Base-by-base conservation (phyloP, 2,329 filamentous ascomycete species). In the Sporothrix sp. region DNA sequence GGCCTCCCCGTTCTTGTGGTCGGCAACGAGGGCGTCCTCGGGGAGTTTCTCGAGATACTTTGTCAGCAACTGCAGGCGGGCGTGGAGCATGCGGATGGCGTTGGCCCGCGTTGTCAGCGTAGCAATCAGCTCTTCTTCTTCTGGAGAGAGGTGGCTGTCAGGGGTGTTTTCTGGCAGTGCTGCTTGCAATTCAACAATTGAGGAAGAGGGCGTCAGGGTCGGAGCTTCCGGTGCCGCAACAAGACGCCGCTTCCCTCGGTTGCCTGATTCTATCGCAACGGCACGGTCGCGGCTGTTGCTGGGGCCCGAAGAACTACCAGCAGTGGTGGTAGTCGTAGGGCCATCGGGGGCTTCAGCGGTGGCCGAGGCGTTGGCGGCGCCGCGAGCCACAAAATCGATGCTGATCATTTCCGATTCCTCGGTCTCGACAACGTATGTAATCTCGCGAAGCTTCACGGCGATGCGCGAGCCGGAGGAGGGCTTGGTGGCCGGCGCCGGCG, bases 331-430 rank as follows among this genome's bases (percentile, higher is more conserved):
- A 7, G 45, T 16, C 16, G 25, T 20, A 10, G 9, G 8, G 16
- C 20, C 23, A 14, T 30, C 23, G 13, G 30, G 9, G n/a, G 39
- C 25, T 27, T 48, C 38, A 20, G 40, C 81, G 74, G 77, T 35
- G 6, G 52, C 70, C 10, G 85, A 82, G 21, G 89, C 90, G 61
- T 87, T 91, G 43, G 86, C 87, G 42, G 85, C 86, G 35, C 86
- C 87, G 48, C 84, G 82, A 1, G 91, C 90, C 18, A 98, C 85
- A 58, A 90, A 95, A 66, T 96, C 89, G 61, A 98, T 87, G 58
- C 87, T 86, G 58, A 98, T 97, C 89, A 96, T 96, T 67, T 98
- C 93, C 1, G 90, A 90, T 65, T 97, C 90, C 9, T 87, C 88
- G 0, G 90, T 95, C 68, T 97, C 93, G 2, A 97, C 82, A 0